Evolutionary conservation across 768 basidiomycete species (phyloP).

Genomic region (Boletus sp.): DNA sequence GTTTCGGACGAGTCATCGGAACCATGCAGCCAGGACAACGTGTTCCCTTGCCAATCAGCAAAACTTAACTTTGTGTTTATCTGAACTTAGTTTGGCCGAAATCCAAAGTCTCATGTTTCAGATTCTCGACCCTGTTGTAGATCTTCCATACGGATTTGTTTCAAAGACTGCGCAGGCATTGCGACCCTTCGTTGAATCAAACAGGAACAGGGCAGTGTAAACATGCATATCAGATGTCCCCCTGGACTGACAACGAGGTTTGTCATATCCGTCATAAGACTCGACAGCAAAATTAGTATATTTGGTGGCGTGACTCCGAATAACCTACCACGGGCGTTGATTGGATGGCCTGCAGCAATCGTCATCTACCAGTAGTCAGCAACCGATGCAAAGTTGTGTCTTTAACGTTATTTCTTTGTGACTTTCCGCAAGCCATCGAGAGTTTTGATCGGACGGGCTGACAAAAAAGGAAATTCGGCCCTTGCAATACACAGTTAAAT

Average conservation of each 20-base stretch:
- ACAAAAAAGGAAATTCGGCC: neutral
- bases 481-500: no score
- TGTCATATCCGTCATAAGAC: neutral
- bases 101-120: neutral
- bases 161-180: neutral
- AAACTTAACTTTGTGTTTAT: constrained; percentile 22
- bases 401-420: neutral
- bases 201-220: neutral
- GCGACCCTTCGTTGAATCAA: neutral
- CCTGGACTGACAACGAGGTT: neutral
- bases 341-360: neutral
- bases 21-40: neutral
- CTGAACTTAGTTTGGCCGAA: neutral
- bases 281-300: neutral
- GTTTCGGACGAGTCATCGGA: neutral
- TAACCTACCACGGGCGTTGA: constrained; percentile 15
- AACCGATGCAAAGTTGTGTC: neutral
- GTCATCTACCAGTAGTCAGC: neutral
- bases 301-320: constrained; percentile 11
- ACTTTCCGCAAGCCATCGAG: neutral
- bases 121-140: neutral
- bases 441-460: neutral
- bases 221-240: neutral
- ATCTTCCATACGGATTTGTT: neutral
- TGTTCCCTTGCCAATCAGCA: constrained; percentile 2